Evolutionary conservation across 768 basidiomycete species (phyloP).

Genomic region (Suillus alpinus): DNA sequence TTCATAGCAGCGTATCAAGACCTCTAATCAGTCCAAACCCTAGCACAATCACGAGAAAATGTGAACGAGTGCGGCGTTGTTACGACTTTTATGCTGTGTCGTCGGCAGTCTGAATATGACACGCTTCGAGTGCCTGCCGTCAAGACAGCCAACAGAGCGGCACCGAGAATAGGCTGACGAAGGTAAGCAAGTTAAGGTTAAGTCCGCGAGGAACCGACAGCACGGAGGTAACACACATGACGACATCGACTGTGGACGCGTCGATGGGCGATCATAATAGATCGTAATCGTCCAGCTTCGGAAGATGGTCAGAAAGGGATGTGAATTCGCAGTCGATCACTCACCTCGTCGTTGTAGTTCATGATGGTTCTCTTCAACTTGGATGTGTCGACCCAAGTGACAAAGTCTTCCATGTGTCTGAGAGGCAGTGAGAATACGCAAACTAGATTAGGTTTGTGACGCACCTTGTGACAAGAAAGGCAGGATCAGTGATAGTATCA

Average conservation of each 20-base stretch:
- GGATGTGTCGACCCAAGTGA: slow-evolving; percentile 98
- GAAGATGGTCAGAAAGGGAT: slow-evolving; percentile 15
- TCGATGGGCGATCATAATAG: slow-evolving; percentile 48
- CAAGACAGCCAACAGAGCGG: background rate
- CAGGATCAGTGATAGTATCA: slow-evolving; percentile 94
- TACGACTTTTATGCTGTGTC: background rate
- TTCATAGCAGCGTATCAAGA: background rate
- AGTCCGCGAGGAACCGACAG: slow-evolving; percentile 2
- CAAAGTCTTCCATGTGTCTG: slow-evolving; percentile 98
- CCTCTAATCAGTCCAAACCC: background rate
- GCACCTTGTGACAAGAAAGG: slow-evolving; percentile 88
- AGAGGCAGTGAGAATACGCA: slow-evolving; percentile 5
- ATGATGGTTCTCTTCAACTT: slow-evolving; percentile 95
- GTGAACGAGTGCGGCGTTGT: background rate
- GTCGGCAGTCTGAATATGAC: slow-evolving; percentile 1
- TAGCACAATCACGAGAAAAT: background rate
- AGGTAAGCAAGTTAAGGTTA: slow-evolving; percentile 1
- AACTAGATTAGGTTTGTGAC: slow-evolving; percentile 12
- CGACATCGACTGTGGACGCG: background rate
- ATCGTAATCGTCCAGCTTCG: slow-evolving; percentile 92
- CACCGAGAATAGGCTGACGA: background rate
- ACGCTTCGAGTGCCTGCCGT: background rate
- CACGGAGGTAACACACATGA: background rate
- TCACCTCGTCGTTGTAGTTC: slow-evolving; percentile 93
- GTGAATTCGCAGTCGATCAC: slow-evolving; percentile 11